phyloP scores from a whole-genome alignment of 2,329 filamentous ascomycete genomes.

The Hyphodiscus sp. region DNA sequence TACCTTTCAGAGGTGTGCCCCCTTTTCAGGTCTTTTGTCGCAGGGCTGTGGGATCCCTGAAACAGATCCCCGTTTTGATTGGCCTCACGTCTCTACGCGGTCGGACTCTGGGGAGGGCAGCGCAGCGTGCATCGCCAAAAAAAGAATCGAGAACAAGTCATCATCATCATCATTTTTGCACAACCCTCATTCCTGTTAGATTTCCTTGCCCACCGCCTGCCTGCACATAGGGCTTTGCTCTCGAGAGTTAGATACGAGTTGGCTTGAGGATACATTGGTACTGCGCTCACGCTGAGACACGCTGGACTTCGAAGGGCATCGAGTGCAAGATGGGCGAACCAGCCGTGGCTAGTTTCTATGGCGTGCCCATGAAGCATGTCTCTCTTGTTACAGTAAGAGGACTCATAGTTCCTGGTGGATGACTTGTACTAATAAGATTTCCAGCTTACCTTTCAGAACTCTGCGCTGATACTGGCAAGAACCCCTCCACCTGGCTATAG shows the following conservation, averaged over 20 bases:
- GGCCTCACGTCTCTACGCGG: neutral
- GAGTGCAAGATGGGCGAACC: constrained; percentile 14
- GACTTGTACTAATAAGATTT: constrained; percentile 21
- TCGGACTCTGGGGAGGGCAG: neutral
- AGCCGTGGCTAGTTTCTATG: constrained; percentile 28
- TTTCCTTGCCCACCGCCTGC: constrained; percentile 11
- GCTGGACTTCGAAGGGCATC: constrained; percentile 6
- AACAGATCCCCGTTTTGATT: neutral
- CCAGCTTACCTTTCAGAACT: constrained; percentile 76
- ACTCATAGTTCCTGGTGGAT: constrained; percentile 17
- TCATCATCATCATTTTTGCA: neutral
- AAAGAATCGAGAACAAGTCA: neutral
- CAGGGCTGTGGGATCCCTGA: neutral
- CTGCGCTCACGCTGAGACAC: neutral
- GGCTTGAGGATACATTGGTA: neutral
- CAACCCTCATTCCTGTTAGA: neutral
- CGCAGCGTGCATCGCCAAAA: neutral
- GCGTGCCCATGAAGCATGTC: constrained; percentile 61
- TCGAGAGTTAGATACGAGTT: neutral
- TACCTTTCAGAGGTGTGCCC: neutral
- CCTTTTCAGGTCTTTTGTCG: neutral
- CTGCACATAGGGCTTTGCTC: constrained; percentile 10
- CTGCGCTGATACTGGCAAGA: constrained; percentile 64
- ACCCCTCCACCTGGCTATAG: constrained; percentile 4
- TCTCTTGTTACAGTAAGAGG: constrained; percentile 56